phyloP scores from a whole-genome alignment of 2,329 filamentous ascomycete species.

The Nemania bipapillata region DNA sequence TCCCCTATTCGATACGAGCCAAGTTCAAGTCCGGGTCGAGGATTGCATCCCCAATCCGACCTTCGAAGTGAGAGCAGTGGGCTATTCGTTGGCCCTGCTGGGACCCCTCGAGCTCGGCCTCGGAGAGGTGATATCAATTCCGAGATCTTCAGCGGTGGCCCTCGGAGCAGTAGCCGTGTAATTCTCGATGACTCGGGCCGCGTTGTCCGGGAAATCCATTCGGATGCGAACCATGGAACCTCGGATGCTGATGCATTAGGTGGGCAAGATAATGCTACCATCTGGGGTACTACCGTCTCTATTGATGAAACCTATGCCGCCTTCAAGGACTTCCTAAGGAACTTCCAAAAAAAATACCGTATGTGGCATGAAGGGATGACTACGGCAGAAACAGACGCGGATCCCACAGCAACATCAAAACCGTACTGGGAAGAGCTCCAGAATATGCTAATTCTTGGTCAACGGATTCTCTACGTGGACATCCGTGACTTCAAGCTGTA shows the following conservation, averaged over 20 bases:
- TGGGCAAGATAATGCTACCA: conserved; percentile 81
- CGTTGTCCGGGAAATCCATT: conserved; percentile 67
- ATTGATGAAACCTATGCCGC: conserved; percentile 86
- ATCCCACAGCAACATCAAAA: conserved; percentile 78
- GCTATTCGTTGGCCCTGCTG: conserved; percentile 78
- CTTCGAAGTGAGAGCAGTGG: conserved; percentile 85
- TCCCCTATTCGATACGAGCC: conserved; percentile 91
- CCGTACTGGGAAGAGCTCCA: conserved; percentile 87
- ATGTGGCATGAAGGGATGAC: conserved; percentile 88
- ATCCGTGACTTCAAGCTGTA: conserved; percentile 90
- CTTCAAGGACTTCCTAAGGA: conserved; percentile 91
- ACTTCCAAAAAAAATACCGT: conserved; percentile 93
- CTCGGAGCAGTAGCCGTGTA: conserved; percentile 64
- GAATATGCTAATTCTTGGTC: conserved; percentile 88
- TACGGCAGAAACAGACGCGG: conserved; percentile 75
- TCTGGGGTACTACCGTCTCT: conserved; percentile 98
- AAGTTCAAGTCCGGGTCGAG: conserved; percentile 84
- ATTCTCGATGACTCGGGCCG: conserved; percentile 69
- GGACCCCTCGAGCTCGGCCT: conserved; percentile 63
- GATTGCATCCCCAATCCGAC: conserved; percentile 71
- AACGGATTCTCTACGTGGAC: conserved; percentile 86
- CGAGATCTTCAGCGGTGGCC: conserved; percentile 71
- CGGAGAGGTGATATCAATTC: conserved; percentile 89
- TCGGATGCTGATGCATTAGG: conserved; percentile 91
- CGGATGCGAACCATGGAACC: conserved; percentile 79